Conservation (phyloP, 768 basidiomycete genomes). For the Phlebiopsis flavidoalba region DNA sequence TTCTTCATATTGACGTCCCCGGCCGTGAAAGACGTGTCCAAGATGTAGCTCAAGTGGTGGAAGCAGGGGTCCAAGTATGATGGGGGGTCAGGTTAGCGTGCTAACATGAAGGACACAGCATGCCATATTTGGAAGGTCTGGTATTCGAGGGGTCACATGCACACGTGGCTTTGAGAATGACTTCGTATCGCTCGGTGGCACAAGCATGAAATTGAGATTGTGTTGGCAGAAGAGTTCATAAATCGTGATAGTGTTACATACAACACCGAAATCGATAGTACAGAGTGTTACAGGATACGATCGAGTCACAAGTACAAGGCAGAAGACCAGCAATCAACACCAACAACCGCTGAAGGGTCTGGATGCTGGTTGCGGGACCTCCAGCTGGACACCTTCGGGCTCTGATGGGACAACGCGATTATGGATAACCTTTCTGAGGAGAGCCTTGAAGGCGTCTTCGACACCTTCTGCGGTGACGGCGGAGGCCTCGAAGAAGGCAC, state of each 20-base stretch:
- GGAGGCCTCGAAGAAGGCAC: slow-evolving; percentile 88
- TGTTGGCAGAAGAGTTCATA: no score
- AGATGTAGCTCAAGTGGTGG: background rate
- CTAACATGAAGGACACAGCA: background rate
- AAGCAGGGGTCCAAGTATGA: background rate
- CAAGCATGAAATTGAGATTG: no score
- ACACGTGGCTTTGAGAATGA: no score
- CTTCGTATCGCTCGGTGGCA: no score
- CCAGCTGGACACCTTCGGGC: background rate
- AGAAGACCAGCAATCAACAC: background rate
- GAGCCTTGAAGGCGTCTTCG: slow-evolving; percentile 64
- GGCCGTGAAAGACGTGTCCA: background rate
- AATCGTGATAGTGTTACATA: background rate
- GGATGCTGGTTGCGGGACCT: background rate
- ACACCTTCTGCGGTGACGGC: slow-evolving; percentile 90
- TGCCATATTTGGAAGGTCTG: background rate
- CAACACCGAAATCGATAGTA: background rate
- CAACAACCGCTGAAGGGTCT: background rate
- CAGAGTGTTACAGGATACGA: background rate
- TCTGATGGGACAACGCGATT: slow-evolving; percentile 46
- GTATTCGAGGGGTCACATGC: background rate
- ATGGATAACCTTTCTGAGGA: slow-evolving; percentile 78
- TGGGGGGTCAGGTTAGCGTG: background rate
- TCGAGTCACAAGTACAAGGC: background rate
- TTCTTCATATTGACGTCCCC: slow-evolving; percentile 57